phyloP scores from a whole-genome alignment of 148 eudicot genomes.

The Dianthus caryophyllus region DNA sequence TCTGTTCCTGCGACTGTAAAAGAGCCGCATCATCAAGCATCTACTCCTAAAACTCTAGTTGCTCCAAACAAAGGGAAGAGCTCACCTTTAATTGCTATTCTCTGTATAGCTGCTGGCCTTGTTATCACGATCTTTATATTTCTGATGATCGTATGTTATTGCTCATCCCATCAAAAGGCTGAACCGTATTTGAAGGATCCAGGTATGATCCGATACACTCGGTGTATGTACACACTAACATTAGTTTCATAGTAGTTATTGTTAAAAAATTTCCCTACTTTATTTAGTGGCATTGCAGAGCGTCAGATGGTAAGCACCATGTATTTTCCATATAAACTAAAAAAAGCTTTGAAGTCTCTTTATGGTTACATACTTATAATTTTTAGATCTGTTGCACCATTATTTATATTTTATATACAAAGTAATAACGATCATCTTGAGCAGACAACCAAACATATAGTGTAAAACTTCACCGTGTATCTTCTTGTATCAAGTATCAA shows the following conservation, averaged over 20 bases:
- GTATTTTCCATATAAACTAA: too few relatives aligned
- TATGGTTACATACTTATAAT: too few relatives aligned
- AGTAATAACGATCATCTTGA: neutral
- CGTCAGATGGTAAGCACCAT: too few relatives aligned
- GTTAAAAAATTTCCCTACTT: neutral
- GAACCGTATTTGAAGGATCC: slow-evolving; percentile 48
- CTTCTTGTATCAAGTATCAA: too few relatives aligned
- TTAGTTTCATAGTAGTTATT: slow-evolving; percentile 4
- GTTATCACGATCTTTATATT: slow-evolving; percentile 41
- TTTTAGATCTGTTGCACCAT: neutral
- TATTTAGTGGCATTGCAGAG: too few relatives aligned
- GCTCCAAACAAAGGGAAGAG: slow-evolving; percentile 40
- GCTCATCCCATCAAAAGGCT: slow-evolving; percentile 43
- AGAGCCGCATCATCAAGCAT: slow-evolving; percentile 38
- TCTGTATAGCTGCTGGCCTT: slow-evolving; percentile 49
- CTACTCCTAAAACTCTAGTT: slow-evolving; percentile 37
- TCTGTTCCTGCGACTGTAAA: slow-evolving; percentile 42
- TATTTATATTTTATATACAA: neutral
- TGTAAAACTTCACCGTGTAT: too few relatives aligned
- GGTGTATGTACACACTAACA: neutral
- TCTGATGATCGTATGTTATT: slow-evolving; percentile 44
- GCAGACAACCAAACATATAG: too few relatives aligned
- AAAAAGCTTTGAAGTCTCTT: too few relatives aligned
- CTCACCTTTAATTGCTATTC: slow-evolving; percentile 39
- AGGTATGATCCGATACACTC: slow-evolving; percentile 39